Conservation (phyloP, 495 filamentous ascomycete species). For the Penicillium roqueforti region DNA sequence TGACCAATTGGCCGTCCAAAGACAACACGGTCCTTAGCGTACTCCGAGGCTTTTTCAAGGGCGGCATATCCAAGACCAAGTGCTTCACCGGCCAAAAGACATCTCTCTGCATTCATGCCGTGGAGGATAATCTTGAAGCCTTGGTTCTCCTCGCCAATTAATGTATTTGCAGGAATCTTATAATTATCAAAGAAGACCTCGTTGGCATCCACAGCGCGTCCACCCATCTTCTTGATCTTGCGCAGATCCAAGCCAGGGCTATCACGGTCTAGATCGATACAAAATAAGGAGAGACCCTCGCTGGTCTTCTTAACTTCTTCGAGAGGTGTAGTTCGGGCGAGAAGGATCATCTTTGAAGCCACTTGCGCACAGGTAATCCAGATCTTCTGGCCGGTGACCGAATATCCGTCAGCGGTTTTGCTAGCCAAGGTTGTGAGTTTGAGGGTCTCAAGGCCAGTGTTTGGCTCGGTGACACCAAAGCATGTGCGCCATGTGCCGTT, state of each 20-base stretch:
- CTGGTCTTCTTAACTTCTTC: slow-evolving; percentile 61
- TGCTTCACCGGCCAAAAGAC: slow-evolving; percentile 72
- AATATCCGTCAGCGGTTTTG: slow-evolving; percentile 50
- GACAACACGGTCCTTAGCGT: slow-evolving; percentile 64
- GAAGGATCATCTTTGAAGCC: slow-evolving; percentile 70
- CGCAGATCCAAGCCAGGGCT: slow-evolving; percentile 56
- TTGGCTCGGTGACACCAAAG: slow-evolving; percentile 63
- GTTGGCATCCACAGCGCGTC: slow-evolving; percentile 73
- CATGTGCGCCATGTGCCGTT: slow-evolving; percentile 64
- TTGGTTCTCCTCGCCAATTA: slow-evolving; percentile 65
- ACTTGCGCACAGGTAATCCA: slow-evolving; percentile 81
- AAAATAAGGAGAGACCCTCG: slow-evolving; percentile 72
- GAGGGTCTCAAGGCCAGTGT: slow-evolving; percentile 71
- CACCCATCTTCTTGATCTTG: slow-evolving; percentile 78
- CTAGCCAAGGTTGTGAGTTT: slow-evolving; percentile 58
- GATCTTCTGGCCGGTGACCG: slow-evolving; percentile 71
- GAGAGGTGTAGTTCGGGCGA: slow-evolving; percentile 67
- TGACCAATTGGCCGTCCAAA: slow-evolving; percentile 69
- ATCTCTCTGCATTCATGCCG: slow-evolving; percentile 81
- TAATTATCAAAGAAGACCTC: slow-evolving; percentile 82
- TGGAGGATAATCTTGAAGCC: slow-evolving; percentile 77
- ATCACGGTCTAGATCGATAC: slow-evolving; percentile 62
- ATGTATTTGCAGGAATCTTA: slow-evolving; percentile 50
- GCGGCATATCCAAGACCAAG: slow-evolving; percentile 73
- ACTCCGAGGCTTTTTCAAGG: slow-evolving; percentile 57